These are phyloP conservation scores for Boletus tomentosulus DNA, from an alignment of 768 basidiomycete genomes.

Conservation along the genomic window DNA sequence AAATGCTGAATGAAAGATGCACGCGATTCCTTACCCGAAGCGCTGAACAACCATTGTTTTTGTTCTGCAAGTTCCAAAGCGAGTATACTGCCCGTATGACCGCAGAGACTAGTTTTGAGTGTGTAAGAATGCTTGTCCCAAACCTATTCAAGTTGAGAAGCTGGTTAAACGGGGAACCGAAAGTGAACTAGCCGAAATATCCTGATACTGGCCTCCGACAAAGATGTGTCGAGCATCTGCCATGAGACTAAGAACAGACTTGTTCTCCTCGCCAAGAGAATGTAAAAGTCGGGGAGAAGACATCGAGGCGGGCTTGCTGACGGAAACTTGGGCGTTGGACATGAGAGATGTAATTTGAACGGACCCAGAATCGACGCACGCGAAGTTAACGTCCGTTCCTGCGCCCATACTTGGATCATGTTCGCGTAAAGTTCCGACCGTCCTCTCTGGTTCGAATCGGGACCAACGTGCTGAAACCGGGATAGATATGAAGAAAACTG, in stretches of 20 bases:
- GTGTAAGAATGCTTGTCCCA: constrained; percentile 76
- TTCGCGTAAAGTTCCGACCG: constrained; percentile 2
- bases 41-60: constrained; percentile 84
- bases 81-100: constrained; percentile 83
- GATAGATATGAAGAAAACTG: background rate
- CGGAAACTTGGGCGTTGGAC: constrained; percentile 41
- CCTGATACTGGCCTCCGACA: constrained; percentile 73
- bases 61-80: constrained; percentile 72
- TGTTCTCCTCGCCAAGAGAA: constrained; percentile 63
- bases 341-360: constrained; percentile 6
- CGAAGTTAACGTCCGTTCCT: constrained; percentile 14
- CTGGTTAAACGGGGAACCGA: background rate
- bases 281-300: constrained; percentile 54
- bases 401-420: background rate
- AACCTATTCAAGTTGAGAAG: constrained; percentile 49
- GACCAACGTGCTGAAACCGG: background rate
- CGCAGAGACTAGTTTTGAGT: constrained; percentile 63
- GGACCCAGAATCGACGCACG: constrained; percentile 19
- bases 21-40: constrained; percentile 57
- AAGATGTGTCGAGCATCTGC: constrained; percentile 73
- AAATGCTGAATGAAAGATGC: background rate
- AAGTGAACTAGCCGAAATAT: constrained; percentile 58
- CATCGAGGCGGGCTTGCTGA: constrained; percentile 50
- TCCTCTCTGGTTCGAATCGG: constrained; percentile 1
- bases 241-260: constrained; percentile 72